Evolutionary conservation across 345 rosid genomes (phyloP), one percentile per base, ranked within the genome.

Genomic region (Gossypium herbaceum): DNA sequence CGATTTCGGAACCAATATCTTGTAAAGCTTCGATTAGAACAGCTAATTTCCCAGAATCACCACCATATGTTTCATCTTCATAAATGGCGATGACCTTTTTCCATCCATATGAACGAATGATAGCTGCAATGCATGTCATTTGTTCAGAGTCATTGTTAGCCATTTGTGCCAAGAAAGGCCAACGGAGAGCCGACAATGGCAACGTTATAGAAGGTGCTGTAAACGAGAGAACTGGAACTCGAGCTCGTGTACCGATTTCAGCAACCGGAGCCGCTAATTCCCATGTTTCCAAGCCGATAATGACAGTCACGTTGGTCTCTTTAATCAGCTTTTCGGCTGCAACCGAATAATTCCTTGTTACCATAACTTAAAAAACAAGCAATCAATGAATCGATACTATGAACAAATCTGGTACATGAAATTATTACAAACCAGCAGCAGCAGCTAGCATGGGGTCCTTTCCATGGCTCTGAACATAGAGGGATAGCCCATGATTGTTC

Each of bases 211-310:
- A 61, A 11, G 85, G 80, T 66, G 80, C 72, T 44, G 88, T 74
- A 12, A 86, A 75, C 0, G 93, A 83, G 9, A 89, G 68, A 58
- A 87, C 77, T 0, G 88, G 89, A 70, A 86, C 70, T 56, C 72
- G 81, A 73, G 77, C 75, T 72, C 19, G 58, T 60, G 64, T 68
- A 60, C 82, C 87, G 12, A 82, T 45, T 7, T 80, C 83, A 9
- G 84, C 85, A 51, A 84, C 88, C 48, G 82, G 29, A 56, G 79
- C 71, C 48, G 88, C 82, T 68, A 77, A 88, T 59, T 79, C 81
- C 89, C 91, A 85, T 45, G 73, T 78, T 60, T 83, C 84, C 86
- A 82, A 54, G 54, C 93, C 89, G 11, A 86, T 44, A 5, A 89
- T 86, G 41, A 76, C 85, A n/a, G 78, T 34, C 20, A 79, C 88